A percentile compares a stretch with the other conserved stretches of the same genome.
phyloP scores from a whole-genome alignment of 2,329 filamentous ascomycete species.

The Diaporthe nobilis region DNA sequence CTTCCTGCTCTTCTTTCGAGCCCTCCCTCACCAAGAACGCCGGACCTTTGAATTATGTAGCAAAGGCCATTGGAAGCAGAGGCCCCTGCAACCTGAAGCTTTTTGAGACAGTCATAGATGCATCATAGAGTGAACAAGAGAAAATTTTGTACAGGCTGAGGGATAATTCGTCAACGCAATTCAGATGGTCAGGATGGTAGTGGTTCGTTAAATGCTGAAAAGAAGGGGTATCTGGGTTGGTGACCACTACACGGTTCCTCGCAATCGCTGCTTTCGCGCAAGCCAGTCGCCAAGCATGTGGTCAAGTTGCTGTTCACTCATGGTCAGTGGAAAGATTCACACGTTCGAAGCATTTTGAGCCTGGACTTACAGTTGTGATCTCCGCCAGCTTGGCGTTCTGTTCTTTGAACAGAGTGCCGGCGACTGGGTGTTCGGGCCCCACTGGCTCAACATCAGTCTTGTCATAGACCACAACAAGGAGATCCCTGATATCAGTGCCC shows the following conservation, averaged over 20 bases:
- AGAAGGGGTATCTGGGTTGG: constrained; percentile 33
- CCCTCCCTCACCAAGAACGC: constrained; percentile 36
- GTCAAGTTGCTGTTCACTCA: constrained; percentile 77
- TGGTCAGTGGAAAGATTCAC: constrained; percentile 43
- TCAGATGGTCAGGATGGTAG: background rate
- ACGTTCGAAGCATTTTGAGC: background rate
- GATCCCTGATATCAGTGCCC: constrained; percentile 87
- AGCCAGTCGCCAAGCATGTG: constrained; percentile 88
- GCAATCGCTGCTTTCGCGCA: constrained; percentile 75
- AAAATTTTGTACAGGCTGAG: constrained; percentile 10
- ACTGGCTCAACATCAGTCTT: constrained; percentile 86
- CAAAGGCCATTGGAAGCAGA: constrained; percentile 23
- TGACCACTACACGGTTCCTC: constrained; percentile 60
- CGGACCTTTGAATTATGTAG: constrained; percentile 32
- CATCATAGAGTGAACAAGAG: constrained; percentile 31
- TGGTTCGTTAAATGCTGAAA: constrained; percentile 23
- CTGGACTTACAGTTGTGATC: constrained; percentile 79
- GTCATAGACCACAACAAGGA: constrained; percentile 93
- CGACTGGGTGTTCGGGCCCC: constrained; percentile 87
- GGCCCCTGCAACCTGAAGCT: constrained; percentile 17
- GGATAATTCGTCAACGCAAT: constrained; percentile 9
- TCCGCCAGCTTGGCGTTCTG: constrained; percentile 89
- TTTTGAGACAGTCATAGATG: constrained; percentile 39
- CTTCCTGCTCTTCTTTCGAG: constrained; percentile 29
- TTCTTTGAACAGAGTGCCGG: constrained; percentile 84